phyloP scores from a whole-genome alignment of 2,329 filamentous ascomycete species.

The Acephala macrosclerotiorum region DNA sequence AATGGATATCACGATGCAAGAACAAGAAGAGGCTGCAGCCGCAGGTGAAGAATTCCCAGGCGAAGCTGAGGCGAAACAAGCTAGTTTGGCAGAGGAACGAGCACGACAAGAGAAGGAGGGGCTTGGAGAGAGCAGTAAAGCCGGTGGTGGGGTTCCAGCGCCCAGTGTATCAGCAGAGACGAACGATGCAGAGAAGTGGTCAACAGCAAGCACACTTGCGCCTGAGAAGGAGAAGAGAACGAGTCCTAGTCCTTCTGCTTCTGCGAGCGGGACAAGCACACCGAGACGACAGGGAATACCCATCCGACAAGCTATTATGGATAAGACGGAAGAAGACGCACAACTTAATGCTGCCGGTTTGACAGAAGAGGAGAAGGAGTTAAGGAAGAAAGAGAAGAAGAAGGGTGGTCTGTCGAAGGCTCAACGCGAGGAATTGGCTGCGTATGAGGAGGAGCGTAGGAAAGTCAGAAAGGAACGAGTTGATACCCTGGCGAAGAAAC shows the following conservation, averaged over 20 bases:
- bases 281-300: constrained; percentile 61
- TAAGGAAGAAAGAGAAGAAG: constrained; percentile 86
- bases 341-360: constrained; percentile 69
- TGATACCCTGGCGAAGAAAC: constrained; percentile 81
- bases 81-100: constrained; percentile 53
- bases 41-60: constrained; percentile 65
- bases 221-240: constrained; percentile 38
- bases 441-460: constrained; percentile 86
- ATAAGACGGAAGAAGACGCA: constrained; percentile 82
- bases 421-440: constrained; percentile 89
- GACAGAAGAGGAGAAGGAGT: constrained; percentile 76
- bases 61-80: constrained; percentile 62
- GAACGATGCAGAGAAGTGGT: constrained; percentile 25
- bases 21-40: constrained; percentile 78
- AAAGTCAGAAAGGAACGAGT: constrained; percentile 89
- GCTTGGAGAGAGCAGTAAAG: constrained; percentile 18
- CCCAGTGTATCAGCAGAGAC: constrained; percentile 36
- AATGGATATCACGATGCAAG: constrained; percentile 95
- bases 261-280: constrained; percentile 49
- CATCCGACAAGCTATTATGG: constrained; percentile 85
- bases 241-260: constrained; percentile 44
- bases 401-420: constrained; percentile 88
- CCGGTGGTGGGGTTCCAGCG: constrained; percentile 22
- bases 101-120: constrained; percentile 36
- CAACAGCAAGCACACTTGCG: constrained; percentile 34